phyloP scores from a whole-genome alignment of 2,329 filamentous ascomycete species.

The Cytospora chrysosperma region DNA sequence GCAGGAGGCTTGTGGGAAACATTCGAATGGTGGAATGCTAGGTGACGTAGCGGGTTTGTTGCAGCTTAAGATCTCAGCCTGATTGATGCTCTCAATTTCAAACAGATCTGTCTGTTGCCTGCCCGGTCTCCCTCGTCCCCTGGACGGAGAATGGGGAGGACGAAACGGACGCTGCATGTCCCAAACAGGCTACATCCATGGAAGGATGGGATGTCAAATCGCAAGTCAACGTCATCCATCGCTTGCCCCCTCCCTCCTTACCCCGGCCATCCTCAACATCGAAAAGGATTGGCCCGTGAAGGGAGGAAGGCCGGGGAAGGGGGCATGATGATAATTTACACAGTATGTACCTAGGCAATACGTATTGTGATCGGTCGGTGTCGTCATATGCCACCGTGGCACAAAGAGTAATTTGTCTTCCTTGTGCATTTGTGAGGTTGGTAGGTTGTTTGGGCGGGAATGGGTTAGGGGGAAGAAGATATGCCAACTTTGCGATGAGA shows the following conservation, averaged over 20 bases:
- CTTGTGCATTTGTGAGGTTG: background rate
- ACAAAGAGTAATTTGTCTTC: background rate
- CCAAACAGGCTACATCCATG: background rate
- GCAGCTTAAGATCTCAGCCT: background rate
- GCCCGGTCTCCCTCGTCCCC: background rate
- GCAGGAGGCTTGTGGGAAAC: background rate
- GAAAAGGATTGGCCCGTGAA: background rate
- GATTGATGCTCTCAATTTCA: background rate
- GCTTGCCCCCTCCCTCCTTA: background rate
- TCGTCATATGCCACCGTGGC: background rate
- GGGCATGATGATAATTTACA: background rate
- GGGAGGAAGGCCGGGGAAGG: too few species aligned
- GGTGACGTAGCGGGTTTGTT: background rate
- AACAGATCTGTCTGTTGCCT: background rate
- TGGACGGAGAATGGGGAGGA: background rate
- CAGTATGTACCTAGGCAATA: background rate
- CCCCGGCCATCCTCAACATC: background rate
- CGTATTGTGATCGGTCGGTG: background rate
- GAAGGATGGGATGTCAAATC: background rate
- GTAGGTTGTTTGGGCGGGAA: background rate
- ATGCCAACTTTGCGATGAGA: background rate
- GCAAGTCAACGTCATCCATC: background rate
- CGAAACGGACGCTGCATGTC: background rate
- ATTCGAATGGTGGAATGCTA: background rate
- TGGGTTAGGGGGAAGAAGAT: background rate